These are phyloP conservation scores for Huntiella decipiens DNA, from an alignment of 2,329 filamentous ascomycete genomes.

Conservation along the genomic window DNA sequence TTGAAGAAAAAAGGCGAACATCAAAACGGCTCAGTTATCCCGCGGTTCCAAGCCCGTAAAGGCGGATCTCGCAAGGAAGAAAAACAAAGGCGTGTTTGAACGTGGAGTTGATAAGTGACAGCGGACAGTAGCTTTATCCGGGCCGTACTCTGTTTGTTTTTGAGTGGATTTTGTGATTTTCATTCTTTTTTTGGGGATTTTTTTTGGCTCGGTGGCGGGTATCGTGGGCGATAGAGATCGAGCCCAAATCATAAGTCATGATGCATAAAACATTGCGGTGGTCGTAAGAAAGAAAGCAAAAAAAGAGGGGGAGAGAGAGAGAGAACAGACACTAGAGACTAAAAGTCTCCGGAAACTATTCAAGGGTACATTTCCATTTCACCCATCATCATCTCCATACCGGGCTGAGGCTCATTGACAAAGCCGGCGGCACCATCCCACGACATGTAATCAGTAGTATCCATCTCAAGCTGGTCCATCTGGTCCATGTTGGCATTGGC, in stretches of 20 bases:
- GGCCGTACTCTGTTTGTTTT: slow-evolving; percentile 1
- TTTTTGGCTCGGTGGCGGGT: background rate
- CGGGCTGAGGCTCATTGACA: background rate
- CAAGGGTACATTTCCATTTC: background rate
- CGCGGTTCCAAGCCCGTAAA: background rate
- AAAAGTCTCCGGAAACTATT: background rate
- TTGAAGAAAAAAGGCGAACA: background rate
- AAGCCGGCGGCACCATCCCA: background rate
- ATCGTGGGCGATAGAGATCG: too few relatives aligned
- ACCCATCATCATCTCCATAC: background rate
- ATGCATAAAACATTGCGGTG: slow-evolving; percentile 3
- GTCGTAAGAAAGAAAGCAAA: slow-evolving; percentile 2
- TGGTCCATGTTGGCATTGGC: background rate
- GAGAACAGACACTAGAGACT: background rate
- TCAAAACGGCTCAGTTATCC: background rate
- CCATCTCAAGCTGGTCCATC: background rate
- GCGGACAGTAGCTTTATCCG: too few relatives aligned
- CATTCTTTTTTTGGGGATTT: slow-evolving; percentile 5
- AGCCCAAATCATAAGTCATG: background rate
- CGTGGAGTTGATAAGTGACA: background rate
- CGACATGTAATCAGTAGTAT: background rate
- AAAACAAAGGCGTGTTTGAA: background rate
- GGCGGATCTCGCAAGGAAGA: background rate
- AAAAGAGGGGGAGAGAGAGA: background rate
- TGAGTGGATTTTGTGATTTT: slow-evolving; percentile 5